Evolutionary conservation across 2,329 filamentous ascomycete genomes (phyloP).

Genomic region (Talaromyces sp.): DNA sequence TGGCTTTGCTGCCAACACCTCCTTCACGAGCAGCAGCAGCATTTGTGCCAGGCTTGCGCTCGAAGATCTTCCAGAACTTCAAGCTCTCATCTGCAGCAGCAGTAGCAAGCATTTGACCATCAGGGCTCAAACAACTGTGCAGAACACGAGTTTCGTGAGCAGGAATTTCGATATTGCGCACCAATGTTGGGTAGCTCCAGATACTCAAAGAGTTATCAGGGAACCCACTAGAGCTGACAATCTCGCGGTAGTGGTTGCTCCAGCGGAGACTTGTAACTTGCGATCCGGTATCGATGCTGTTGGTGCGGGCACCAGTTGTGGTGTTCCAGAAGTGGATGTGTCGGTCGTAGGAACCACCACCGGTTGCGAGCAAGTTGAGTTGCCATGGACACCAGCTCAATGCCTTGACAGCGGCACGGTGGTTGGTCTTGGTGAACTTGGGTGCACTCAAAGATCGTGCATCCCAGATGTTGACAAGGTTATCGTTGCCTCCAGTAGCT

Average conservation of each 20-base stretch:
- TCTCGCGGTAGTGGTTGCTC: slow-evolving; percentile 96
- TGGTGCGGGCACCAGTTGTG: slow-evolving; percentile 92
- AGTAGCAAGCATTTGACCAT: slow-evolving; percentile 96
- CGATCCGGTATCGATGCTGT: slow-evolving; percentile 97
- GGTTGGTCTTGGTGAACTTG: slow-evolving; percentile 99
- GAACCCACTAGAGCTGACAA: slow-evolving; percentile 95
- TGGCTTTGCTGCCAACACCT: slow-evolving; percentile 72
- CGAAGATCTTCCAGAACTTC: slow-evolving; percentile 99
- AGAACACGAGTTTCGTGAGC: slow-evolving; percentile 95
- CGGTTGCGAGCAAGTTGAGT: slow-evolving; percentile 92
- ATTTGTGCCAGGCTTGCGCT: slow-evolving; percentile 84
- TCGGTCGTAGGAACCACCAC: slow-evolving; percentile 92
- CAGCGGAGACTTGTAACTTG: slow-evolving; percentile 95
- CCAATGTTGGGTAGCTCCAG: slow-evolving; percentile 96
- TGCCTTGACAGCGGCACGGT: slow-evolving; percentile 97
- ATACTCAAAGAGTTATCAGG: slow-evolving; percentile 99
- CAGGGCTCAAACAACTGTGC: slow-evolving; percentile 93
- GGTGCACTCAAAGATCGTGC: slow-evolving; percentile 87
- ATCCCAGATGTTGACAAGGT: slow-evolving; percentile 98
- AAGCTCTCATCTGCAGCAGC: slow-evolving; percentile 93
- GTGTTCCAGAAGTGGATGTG: slow-evolving; percentile 99
- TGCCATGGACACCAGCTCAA: slow-evolving; percentile 99
- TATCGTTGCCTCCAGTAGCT: slow-evolving; percentile 97
- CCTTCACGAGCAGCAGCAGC: slow-evolving; percentile 63
- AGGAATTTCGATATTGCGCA: slow-evolving; percentile 96